A percentile compares a stretch with the other conserved stretches of the same genome.
phyloP scores from a whole-genome alignment of 176 grass and related monocot species.

The Melocanna baccifera region DNA sequence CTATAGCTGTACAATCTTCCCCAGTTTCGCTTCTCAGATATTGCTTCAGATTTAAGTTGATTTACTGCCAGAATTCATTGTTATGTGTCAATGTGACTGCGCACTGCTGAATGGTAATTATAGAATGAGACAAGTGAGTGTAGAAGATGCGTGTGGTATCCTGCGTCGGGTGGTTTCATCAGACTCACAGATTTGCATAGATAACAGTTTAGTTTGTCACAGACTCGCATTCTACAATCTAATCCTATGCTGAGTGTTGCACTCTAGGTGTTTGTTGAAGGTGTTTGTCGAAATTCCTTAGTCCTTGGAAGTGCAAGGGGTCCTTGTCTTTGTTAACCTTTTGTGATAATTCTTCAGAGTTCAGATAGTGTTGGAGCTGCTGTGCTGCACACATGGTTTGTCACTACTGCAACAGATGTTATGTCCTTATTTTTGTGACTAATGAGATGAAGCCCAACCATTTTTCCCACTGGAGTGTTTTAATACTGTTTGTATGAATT shows the following conservation, averaged over 20 bases:
- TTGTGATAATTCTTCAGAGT: background rate
- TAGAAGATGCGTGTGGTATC: too few species aligned
- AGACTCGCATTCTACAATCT: too few species aligned
- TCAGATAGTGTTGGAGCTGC: background rate
- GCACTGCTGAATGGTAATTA: too few species aligned
- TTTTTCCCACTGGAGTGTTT: background rate
- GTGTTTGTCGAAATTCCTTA: background rate
- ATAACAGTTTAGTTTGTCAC: too few species aligned
- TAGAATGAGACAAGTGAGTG: background rate
- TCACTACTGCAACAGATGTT: background rate
- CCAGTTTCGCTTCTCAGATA: background rate
- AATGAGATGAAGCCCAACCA: background rate
- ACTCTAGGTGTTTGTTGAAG: background rate
- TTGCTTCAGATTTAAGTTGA: background rate
- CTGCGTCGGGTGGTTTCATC: too few species aligned
- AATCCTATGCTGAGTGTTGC: too few species aligned
- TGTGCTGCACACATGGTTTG: background rate
- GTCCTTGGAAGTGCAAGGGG: background rate
- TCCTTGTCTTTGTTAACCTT: background rate
- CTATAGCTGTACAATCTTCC: background rate
- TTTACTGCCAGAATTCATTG: background rate
- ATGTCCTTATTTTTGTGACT: background rate
- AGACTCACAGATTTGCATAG: too few species aligned
- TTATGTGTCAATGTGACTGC: background rate
- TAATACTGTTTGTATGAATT: background rate